phyloP scores from a whole-genome alignment of 208 protist genomes.

The Crithidia sp. region DNA sequence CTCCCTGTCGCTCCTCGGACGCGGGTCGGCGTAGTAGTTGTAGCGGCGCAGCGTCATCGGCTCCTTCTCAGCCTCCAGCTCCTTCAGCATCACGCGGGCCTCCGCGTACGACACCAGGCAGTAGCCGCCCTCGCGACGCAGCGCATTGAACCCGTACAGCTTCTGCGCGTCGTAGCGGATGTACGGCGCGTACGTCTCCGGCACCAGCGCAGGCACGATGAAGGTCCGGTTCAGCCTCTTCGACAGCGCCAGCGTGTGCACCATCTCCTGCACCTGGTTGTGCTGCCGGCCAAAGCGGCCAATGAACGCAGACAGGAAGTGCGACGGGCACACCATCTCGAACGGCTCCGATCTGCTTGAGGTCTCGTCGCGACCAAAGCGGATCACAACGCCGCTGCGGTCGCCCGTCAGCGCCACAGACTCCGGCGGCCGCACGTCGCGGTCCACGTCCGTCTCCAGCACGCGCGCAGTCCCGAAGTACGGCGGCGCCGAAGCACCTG shows the following conservation, averaged over 20 bases:
- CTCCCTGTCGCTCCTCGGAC: background rate
- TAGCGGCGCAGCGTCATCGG: slow-evolving; percentile 4
- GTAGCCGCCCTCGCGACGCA: slow-evolving; percentile 17
- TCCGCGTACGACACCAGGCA: slow-evolving; percentile 22
- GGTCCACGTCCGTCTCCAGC: slow-evolving; percentile 9
- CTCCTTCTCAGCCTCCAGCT: background rate
- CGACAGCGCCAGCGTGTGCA: slow-evolving; percentile 18
- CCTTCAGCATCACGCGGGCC: slow-evolving; percentile 9
- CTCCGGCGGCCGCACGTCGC: slow-evolving; percentile 14
- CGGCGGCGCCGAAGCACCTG: background rate
- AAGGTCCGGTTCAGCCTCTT: slow-evolving; percentile 13
- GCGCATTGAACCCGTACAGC: slow-evolving; percentile 26
- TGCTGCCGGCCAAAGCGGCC: slow-evolving; percentile 24
- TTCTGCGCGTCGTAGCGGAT: slow-evolving; percentile 10
- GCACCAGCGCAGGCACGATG: slow-evolving; percentile 7
- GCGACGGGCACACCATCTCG: slow-evolving; percentile 3
- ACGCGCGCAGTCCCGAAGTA: slow-evolving; percentile 22
- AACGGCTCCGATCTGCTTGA: background rate
- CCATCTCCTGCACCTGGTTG: slow-evolving; percentile 23
- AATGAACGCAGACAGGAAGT: slow-evolving; percentile 20
- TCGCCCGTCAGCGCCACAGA: background rate
- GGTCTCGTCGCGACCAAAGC: slow-evolving; percentile 8
- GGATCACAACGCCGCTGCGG: background rate
- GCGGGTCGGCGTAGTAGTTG: slow-evolving; percentile 1
- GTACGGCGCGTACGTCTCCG: background rate